phyloP scores from a whole-genome alignment of 169 alveolate species.

The Amoebophrya sp. region DNA sequence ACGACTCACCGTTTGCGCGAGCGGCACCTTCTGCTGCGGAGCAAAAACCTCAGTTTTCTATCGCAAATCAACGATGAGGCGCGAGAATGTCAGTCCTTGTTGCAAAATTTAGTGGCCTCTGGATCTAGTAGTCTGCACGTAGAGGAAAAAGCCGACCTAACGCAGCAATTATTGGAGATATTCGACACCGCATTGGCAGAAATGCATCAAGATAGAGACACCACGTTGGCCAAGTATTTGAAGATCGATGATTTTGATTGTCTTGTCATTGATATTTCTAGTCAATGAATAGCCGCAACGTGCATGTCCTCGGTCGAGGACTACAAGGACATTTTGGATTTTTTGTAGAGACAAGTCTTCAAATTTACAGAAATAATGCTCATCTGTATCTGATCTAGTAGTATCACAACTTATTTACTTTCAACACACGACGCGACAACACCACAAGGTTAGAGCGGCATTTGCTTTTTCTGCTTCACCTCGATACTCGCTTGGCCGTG shows the following conservation, averaged over 20 bases:
- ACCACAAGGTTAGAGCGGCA: conserved; percentile 7
- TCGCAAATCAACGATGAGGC: conserved; percentile 15
- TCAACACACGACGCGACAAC: no score
- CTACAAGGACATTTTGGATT: no score
- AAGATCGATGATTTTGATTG: no score
- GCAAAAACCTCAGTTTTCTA: neutral
- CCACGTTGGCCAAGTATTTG: neutral
- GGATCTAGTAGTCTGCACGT: neutral
- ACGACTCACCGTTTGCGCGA: neutral
- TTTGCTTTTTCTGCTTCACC: neutral
- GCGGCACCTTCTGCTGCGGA: conserved; percentile 4
- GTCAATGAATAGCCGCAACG: no score
- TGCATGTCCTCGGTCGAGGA: no score
- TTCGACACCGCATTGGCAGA: neutral
- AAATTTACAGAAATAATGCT: no score
- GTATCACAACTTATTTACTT: no score
- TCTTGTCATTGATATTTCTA: no score
- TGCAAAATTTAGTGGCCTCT: neutral
- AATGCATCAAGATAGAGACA: neutral
- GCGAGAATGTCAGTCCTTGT: neutral
- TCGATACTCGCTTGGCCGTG: neutral
- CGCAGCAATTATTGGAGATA: neutral
- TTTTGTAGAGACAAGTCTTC: no score
- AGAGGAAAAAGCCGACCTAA: neutral
- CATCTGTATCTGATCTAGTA: no score